Evolutionary conservation across 495 filamentous ascomycete genomes (phyloP).

Genomic region (Penicillium goetzii): DNA sequence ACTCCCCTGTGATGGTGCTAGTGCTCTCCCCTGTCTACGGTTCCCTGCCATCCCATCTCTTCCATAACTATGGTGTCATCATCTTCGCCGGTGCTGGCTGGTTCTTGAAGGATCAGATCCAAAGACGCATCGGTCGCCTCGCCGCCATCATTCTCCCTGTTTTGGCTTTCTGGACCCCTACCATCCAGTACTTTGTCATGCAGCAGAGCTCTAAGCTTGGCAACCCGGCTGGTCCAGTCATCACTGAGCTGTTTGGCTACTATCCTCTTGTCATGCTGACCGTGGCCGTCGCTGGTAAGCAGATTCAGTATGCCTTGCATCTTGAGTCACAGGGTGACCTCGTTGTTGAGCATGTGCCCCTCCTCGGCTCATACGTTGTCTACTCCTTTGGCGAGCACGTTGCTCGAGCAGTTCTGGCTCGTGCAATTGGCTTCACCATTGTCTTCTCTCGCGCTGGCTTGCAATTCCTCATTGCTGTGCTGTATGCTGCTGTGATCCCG

Average conservation of each 20-base stretch:
- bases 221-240: conserved; percentile 68
- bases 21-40: conserved; percentile 86
- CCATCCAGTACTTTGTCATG: conserved; percentile 69
- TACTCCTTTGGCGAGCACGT: conserved; percentile 63
- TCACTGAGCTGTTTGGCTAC: conserved; percentile 72
- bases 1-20: conserved; percentile 73
- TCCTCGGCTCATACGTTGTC: conserved; percentile 63
- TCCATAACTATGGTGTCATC: conserved; percentile 68
- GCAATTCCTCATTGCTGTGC: conserved; percentile 63
- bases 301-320: conserved; percentile 60
- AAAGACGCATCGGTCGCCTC: conserved; percentile 42
- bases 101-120: conserved; percentile 58
- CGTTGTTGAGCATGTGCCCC: conserved; percentile 59
- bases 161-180: conserved; percentile 73
- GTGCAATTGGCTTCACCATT: conserved; percentile 61
- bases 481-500: conserved; percentile 68
- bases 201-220: conserved; percentile 65
- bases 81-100: conserved; percentile 65
- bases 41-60: conserved; percentile 69
- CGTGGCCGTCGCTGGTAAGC: conserved; percentile 63
- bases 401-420: conserved; percentile 53
- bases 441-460: conserved; percentile 72
- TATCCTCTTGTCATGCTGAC: conserved; percentile 74
- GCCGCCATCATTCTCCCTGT: conserved; percentile 61
- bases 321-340: conserved; percentile 58